Base-by-base conservation (phyloP, 2,329 filamentous ascomycete species). In the Fusarium brevicatenulatum region DNA sequence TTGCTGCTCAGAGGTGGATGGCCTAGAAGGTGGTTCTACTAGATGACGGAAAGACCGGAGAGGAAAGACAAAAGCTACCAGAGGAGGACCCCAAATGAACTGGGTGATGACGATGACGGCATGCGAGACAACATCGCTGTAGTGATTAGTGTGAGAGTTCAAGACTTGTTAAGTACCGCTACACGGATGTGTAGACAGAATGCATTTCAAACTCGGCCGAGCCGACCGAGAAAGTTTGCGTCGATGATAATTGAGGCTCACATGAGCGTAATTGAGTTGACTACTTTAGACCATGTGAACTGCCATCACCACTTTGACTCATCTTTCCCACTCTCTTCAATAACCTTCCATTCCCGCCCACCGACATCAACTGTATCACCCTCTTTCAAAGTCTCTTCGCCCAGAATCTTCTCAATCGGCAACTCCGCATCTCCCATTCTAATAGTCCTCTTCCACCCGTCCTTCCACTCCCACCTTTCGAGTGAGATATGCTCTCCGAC, bases 381-480 rank as follows among this genome's bases (percentile, higher is more conserved):
- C 28, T 69, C 70, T 10, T 56, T 68, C 43, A 76, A 40, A 2
- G 11, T 34, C 23, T 68, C 56, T 3, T 63, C 67, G 2, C 69
- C 70, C 40, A 75, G 21, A 13, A 78, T 62, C 21, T 71, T 74
- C n/a, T 76, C 71, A 42, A 83, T 83, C 8, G 84, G 83, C 65
- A 86, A 52, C 15, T 55, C 73, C 13, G 76, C 71, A 2, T 72
- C 52, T 3, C 85, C 85, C 42, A 83, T 75, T 25, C 76, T 79
- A n/a, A 81, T 76, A 18, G 78, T 77, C 68, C 77, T 80, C 74
- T 62, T 78, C 85, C 85, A 86, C 5, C 64, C 59, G 1, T 59
- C 71, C 23, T 43, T 70, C 78, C 83, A 88, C 73, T 84, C 82
- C 89, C 89, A 91, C 60, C 89, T 82, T 83, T 91, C 90, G 3